Evolutionary conservation across 495 filamentous ascomycete species (phyloP).

Genomic region (Staphylotrichum tortipilum): DNA sequence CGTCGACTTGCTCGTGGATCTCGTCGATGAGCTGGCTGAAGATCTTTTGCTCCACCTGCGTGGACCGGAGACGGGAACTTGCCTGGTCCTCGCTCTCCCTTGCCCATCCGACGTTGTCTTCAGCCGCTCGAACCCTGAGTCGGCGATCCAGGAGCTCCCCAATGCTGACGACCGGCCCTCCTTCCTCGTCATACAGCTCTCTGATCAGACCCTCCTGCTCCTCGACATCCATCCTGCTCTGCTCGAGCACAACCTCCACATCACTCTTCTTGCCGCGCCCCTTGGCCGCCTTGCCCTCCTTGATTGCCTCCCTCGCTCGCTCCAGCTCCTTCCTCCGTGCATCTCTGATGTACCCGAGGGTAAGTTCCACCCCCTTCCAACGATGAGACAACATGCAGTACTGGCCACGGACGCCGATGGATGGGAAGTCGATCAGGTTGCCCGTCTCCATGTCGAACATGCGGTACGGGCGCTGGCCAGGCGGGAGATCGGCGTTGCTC

Average conservation of each 20-base stretch:
- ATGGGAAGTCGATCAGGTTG: conserved; percentile 28
- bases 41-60: conserved; percentile 11
- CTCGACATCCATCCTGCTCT: conserved; percentile 18
- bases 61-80: conserved; percentile 11
- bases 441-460: conserved; percentile 42
- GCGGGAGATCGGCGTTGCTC: conserved; percentile 8
- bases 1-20: not conserved
- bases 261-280: not conserved
- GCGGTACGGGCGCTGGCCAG: conserved; percentile 22
- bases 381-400: conserved; percentile 43
- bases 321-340: conserved; percentile 8
- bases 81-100: not conserved
- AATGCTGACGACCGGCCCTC: not conserved
- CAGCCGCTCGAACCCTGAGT: not conserved
- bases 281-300: not conserved
- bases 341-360: conserved; percentile 26
- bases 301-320: conserved; percentile 1
- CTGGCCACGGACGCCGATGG: conserved; percentile 23
- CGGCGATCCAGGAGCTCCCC: conserved; percentile 5
- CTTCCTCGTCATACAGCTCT: not conserved
- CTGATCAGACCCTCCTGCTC: conserved; percentile 18
- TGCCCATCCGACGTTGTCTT: conserved; percentile 5
- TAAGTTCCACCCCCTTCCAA: conserved; percentile 39
- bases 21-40: conserved; percentile 8
- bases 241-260: conserved; percentile 13